Evolutionary conservation across 1,284 basidiomycete genomes (phyloP).

Genomic region (Malassezia furfur): DNA sequence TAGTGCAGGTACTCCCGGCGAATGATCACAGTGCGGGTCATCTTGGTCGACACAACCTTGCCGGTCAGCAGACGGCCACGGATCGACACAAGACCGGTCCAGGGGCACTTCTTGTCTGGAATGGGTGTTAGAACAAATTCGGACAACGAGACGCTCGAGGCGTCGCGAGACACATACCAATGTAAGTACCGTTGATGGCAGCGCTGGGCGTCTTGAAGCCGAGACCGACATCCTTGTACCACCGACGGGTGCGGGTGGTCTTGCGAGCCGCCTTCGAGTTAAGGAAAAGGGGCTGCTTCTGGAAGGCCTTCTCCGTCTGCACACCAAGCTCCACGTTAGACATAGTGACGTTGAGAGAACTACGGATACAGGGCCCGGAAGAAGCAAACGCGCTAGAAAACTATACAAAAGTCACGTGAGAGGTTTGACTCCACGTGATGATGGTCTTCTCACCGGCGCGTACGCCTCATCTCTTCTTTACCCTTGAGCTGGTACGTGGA

Average conservation of each 20-base stretch:
- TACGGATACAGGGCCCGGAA: slow-evolving; percentile 17
- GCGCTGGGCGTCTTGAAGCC: slow-evolving; percentile 70
- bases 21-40: slow-evolving; percentile 97
- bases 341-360: slow-evolving; percentile 29
- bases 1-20: slow-evolving; percentile 94
- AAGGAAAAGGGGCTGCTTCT: slow-evolving; percentile 94
- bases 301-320: slow-evolving; percentile 54
- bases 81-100: slow-evolving; percentile 70
- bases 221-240: slow-evolving; percentile 67
- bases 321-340: slow-evolving; percentile 46
- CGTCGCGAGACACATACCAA: slow-evolving; percentile 52
- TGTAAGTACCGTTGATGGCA: slow-evolving; percentile 92
- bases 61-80: slow-evolving; percentile 98
- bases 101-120: slow-evolving; percentile 98
- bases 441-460: neutral
- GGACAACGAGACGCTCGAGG: neutral
- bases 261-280: slow-evolving; percentile 86
- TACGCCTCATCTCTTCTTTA: slow-evolving; percentile 3
- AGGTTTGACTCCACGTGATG: neutral
- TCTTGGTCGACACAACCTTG: slow-evolving; percentile 95
- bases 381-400: slow-evolving; percentile 18
- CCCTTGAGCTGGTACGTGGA: slow-evolving; percentile 17
- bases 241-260: slow-evolving; percentile 90
- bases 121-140: slow-evolving; percentile 13
- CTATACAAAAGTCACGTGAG: slow-evolving; percentile 5